Base-by-base conservation (phyloP, 768 basidiomycete species). In the Tulasnella sp. region DNA sequence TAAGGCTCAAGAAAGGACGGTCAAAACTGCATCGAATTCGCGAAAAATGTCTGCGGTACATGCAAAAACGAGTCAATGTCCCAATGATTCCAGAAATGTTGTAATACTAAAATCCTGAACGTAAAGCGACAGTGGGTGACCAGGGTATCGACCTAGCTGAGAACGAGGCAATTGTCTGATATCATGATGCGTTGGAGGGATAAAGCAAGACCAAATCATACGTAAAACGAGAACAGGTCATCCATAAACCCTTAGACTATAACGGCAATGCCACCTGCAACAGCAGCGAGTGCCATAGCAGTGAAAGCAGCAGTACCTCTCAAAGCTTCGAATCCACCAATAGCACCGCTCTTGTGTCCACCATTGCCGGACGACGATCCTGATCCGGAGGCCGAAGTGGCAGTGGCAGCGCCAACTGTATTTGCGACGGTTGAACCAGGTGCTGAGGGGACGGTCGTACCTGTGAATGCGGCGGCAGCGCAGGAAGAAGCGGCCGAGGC, bases 401-500 rank as follows among this genome's bases (percentile, higher is more conserved):
- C 15, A 22, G 27, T 59, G 17, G 19, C 19, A 10, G 17, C 57
- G n/a, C 48, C 57, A n/a, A 31, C 12, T 19, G 46, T 59, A n/a
- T 29, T 31, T 10, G 46, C 29, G 21, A 46, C 29, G 31, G 46
- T 59, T 1, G 46, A 2, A 12, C 45, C 27, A 5, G 57, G 57
- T 0, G 22, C 22, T 7, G 27, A 10, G 22, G 57, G 57, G 22
- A 59, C 48, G 22, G 30, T 31, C 9, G 57, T 59, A 19, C 11
- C 27, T 5, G 57, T n/a, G 12, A 83, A 77, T 12, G 73, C 69
- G 15, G 84, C 78, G 66, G 75, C 82, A 19, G 85, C 68, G 56
- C 87, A 91, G 12, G 85, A 83, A 55, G 73, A 78, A 22, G 78
- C 83, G 42, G 78, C 84, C 38, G 80, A 71, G 59, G 73, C 73